phyloP scores from a whole-genome alignment of 345 rosid genomes.

The Eucalyptus brandiana region DNA sequence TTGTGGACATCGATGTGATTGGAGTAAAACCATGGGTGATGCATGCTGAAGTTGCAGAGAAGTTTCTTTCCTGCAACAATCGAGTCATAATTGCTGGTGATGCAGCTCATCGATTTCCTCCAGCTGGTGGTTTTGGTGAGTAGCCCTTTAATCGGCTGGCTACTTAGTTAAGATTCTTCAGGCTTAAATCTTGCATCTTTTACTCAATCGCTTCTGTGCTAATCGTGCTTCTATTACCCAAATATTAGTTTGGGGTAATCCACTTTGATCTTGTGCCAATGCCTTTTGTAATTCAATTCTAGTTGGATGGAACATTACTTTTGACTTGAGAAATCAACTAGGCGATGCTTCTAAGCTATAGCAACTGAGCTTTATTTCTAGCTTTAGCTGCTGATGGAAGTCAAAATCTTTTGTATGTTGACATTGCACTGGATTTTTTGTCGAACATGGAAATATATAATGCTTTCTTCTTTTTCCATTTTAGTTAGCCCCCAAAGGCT shows the following conservation, averaged over 20 bases:
- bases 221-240: background rate
- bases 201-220: background rate
- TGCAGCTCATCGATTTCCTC: constrained; percentile 96
- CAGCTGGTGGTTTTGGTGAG: constrained; percentile 98
- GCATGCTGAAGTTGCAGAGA: constrained; percentile 98
- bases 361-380: background rate
- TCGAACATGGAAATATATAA: background rate
- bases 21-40: constrained; percentile 96
- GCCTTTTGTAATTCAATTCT: background rate
- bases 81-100: constrained; percentile 79
- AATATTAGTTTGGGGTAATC: background rate
- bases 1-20: constrained; percentile 60
- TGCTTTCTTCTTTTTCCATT: background rate
- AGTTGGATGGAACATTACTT: background rate
- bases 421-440: background rate
- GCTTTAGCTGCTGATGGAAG: background rate
- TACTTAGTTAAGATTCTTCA: background rate
- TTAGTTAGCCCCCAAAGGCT: background rate
- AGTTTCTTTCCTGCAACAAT: constrained; percentile 40
- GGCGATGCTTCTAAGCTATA: background rate
- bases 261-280: background rate
- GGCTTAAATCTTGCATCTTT: background rate
- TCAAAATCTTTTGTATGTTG: background rate
- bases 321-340: background rate
- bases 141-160: background rate